Evolutionary conservation across 805 yeast genomes (phyloP).

Genomic region (Ogataea sp.): DNA sequence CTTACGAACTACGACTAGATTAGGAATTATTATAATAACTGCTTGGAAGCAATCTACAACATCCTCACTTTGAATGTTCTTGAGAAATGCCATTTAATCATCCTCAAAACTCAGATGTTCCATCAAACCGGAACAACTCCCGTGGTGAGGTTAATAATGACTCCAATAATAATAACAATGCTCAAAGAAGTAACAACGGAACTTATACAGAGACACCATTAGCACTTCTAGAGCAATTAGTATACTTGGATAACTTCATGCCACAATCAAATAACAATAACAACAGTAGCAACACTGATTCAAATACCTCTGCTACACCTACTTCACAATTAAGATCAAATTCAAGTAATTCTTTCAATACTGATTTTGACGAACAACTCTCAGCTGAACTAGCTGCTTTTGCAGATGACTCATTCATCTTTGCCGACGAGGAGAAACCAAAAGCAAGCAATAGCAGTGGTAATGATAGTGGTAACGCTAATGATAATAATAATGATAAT

Average conservation of each 20-base stretch:
- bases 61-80: too few relatives aligned
- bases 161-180: not conserved
- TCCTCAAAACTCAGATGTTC: too few relatives aligned
- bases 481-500: conserved; percentile 1
- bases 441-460: conserved; percentile 17
- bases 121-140: too few relatives aligned
- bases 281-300: conserved; percentile 17
- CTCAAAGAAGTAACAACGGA: not conserved
- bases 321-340: conserved; percentile 7
- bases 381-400: conserved; percentile 70
- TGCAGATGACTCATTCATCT: conserved; percentile 73
- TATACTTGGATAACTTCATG: conserved; percentile 72
- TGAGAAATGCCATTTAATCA: too few relatives aligned
- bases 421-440: conserved; percentile 77
- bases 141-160: not conserved
- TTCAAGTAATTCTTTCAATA: conserved; percentile 1
- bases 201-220: conserved; percentile 24
- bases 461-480: conserved; percentile 1
- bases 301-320: not conserved
- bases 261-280: too few relatives aligned
- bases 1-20: too few relatives aligned
- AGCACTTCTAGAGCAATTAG: conserved; percentile 64
- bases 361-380: conserved; percentile 40
- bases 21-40: too few relatives aligned
- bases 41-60: too few relatives aligned